Evolutionary conservation across 2,329 filamentous ascomycete species (phyloP), one percentile per base, ranked within the genome.

Genomic region (Onygenales sp.): DNA sequence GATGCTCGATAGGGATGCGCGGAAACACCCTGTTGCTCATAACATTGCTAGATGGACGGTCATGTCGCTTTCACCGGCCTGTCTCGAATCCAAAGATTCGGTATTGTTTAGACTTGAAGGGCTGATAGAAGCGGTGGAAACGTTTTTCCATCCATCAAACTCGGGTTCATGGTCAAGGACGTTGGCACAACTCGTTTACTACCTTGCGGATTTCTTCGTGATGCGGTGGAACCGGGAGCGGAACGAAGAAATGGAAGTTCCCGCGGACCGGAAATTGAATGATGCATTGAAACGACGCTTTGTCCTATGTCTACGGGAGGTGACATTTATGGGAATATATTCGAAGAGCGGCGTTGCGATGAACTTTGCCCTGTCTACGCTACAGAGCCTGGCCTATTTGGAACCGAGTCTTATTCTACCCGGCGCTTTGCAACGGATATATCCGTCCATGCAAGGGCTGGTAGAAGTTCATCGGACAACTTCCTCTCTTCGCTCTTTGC

Each of bases 81-180:
- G 89, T 63, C 73, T 94, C 48, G 82, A 87, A 43, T 77, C 82
- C n/a, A 78, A 85, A 33, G 85, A 85, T 53, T 97, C 91, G 0
- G 82, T 95, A 43, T 72, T 98, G 62, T 82, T 86, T 36, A 89
- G 87, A 59, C 79, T 98, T 5, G 92, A 98, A 68, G 92, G 89
- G 0, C 77, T 98, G 51, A 87, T 98, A 60, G 87, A 97, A 68
- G 93, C 91, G 2, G 86, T 97, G 46, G 93, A 98, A 69, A 98
- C 93, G 0, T 98, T 98, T 70, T 98, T 96, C 76, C 93, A 98
- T 64, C 93, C 93, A 2, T 98, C 93, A 2, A 98, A 98, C 68
- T 88, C 92, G 51, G 93, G 93, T 11, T 76, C 76, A 11, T 98
- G 93, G 93, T 95, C 92, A 1, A 89, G 84, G 63, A 87, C 92